A percentile compares a stretch with the other conserved stretches of the same genome.
Evolutionary conservation across 1,139 yeast species (phyloP).

Genomic region (Nakaseomyces glabratus): DNA sequence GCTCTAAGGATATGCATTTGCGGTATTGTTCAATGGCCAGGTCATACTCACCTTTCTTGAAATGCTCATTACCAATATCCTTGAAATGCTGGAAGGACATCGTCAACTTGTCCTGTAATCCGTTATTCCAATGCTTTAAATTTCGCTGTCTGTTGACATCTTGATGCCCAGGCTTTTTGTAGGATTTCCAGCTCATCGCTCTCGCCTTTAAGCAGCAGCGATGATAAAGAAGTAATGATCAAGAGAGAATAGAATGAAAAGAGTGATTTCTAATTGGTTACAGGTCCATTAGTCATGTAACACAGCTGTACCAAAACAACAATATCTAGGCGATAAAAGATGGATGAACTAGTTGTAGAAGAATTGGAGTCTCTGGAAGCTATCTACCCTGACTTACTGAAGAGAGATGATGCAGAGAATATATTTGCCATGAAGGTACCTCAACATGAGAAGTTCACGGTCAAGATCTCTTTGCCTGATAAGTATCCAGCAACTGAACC

Average conservation of each 20-base stretch:
- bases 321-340: neutral
- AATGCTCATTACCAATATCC: slow-evolving; percentile 58
- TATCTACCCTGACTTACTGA: slow-evolving; percentile 64
- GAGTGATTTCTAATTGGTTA: slow-evolving; percentile 14
- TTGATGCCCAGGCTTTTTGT: no score
- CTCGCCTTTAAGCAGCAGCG: no score
- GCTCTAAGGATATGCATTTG: slow-evolving; percentile 52
- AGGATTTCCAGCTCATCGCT: no score
- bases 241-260: no score
- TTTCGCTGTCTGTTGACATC: no score
- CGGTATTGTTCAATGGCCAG: slow-evolving; percentile 57
- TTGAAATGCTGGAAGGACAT: slow-evolving; percentile 25
- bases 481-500: slow-evolving; percentile 52
- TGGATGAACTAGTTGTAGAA: slow-evolving; percentile 33
- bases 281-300: neutral
- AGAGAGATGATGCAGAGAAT: slow-evolving; percentile 33
- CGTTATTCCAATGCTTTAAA: no score
- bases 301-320: neutral
- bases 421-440: slow-evolving; percentile 52
- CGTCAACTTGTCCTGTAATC: no score
- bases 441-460: slow-evolving; percentile 45
- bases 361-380: slow-evolving; percentile 82
- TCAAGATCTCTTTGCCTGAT: slow-evolving; percentile 62
- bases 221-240: no score
- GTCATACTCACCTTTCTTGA: slow-evolving; percentile 42